Evolutionary conservation across 169 alveolate species (phyloP).

Genomic region (Blepharisma undulans): DNA sequence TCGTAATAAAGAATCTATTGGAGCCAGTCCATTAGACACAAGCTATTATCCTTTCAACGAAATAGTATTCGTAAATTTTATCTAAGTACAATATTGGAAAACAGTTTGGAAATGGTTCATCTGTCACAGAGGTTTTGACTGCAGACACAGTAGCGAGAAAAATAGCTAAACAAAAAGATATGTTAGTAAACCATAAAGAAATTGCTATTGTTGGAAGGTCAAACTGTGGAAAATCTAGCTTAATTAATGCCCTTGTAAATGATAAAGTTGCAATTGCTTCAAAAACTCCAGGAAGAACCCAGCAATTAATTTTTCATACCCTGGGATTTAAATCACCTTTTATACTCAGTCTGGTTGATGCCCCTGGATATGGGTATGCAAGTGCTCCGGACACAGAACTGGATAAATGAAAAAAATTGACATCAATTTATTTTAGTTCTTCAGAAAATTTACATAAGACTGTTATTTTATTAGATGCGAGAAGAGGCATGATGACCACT

Average conservation of each 20-base stretch:
- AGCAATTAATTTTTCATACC: background rate
- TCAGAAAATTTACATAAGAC: background rate
- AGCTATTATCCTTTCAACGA: slow-evolving; percentile 11
- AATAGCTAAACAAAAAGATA: background rate
- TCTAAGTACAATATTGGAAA: background rate
- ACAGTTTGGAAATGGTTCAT: background rate
- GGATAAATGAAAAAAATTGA: slow-evolving; percentile 11
- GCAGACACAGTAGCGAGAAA: background rate
- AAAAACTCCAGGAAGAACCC: slow-evolving; percentile 37
- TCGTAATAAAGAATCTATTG: background rate
- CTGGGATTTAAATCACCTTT: background rate
- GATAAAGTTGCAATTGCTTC: slow-evolving; percentile 56
- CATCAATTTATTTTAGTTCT: background rate
- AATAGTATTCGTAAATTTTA: background rate
- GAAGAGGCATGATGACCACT: slow-evolving; percentile 18
- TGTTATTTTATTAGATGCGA: background rate
- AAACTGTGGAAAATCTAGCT: slow-evolving; percentile 92
- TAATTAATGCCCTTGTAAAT: slow-evolving; percentile 88
- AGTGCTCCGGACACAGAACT: slow-evolving; percentile 20
- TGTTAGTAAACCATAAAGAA: slow-evolving; percentile 55
- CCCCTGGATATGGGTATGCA: slow-evolving; percentile 42
- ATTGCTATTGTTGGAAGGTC: slow-evolving; percentile 92
- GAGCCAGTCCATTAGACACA: background rate
- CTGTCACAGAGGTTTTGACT: background rate
- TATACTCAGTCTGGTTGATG: slow-evolving; percentile 5